These are phyloP conservation scores for Zoysia matrella DNA, from an alignment of 202 grass and related monocot species.

Conservation along the genomic window DNA sequence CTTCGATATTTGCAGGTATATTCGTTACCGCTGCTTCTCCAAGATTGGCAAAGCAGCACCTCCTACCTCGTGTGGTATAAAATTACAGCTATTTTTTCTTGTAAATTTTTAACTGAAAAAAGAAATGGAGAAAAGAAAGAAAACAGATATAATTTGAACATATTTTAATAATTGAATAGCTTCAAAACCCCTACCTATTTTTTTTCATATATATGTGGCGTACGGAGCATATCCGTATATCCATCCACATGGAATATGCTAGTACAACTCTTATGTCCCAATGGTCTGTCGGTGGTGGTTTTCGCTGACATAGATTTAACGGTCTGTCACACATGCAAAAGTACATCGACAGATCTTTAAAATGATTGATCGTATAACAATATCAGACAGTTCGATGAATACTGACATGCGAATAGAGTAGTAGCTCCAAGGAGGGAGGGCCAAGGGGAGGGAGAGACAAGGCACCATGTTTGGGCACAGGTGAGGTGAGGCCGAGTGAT, in stretches of 20 bases:
- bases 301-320: not conserved
- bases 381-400: not conserved
- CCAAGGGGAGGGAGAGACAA: not conserved
- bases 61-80: not conserved
- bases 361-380: not conserved
- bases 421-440: not conserved
- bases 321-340: not conserved
- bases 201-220: not conserved
- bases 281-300: not conserved
- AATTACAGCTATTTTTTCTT: not conserved
- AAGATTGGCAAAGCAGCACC: constrained; percentile 29
- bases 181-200: not conserved
- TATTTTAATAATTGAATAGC: not conserved
- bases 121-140: not conserved
- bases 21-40: constrained; percentile 45
- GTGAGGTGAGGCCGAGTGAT: not conserved
- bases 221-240: not conserved
- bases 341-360: not conserved
- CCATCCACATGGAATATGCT: not conserved
- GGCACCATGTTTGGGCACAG: constrained; percentile 25
- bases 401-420: not conserved
- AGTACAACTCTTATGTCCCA: not conserved
- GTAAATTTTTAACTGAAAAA: no score
- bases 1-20: not conserved
- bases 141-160: not conserved